Percentiles rank a stretch among this genome's conserved stretches.
These are phyloP conservation scores for Apiospora kogelbergensis DNA, from an alignment of 2,329 filamentous ascomycete genomes.

Conservation along the genomic window DNA sequence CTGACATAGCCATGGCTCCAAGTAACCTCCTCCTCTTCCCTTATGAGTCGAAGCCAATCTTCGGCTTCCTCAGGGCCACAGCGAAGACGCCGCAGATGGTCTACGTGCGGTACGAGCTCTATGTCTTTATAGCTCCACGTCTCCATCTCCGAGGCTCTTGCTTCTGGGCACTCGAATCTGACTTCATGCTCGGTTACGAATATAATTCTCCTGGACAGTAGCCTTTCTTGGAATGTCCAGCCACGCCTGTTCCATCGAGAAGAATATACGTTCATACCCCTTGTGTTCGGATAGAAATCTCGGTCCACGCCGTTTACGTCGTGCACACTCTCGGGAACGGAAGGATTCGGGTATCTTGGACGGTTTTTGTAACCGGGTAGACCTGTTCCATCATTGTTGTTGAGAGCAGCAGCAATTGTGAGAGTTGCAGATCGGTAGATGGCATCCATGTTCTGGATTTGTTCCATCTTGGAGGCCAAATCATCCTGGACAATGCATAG, in stretches of 20 bases:
- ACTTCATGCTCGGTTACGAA: no score
- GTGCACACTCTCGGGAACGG: no score
- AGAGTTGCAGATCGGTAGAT: neutral
- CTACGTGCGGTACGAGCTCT: no score
- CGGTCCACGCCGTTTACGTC: neutral
- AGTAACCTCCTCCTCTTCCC: no score
- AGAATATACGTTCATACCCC: no score
- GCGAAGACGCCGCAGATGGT: no score
- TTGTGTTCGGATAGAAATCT: no score
- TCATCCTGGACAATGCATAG: neutral
- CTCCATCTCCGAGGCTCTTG: neutral
- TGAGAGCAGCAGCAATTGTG: neutral
- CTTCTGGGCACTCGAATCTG: neutral
- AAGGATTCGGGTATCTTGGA: neutral
- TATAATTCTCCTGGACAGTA: no score
- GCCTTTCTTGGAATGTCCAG: neutral
- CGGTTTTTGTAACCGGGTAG: neutral
- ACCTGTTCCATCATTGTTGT: neutral
- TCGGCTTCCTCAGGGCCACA: no score
- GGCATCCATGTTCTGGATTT: neutral
- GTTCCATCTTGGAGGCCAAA: neutral
- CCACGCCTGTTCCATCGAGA: neutral
- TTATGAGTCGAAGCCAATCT: no score
- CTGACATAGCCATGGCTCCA: no score
- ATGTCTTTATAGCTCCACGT: neutral